Evolutionary conservation across 2,329 filamentous ascomycete species (phyloP).

Genomic region (Fusarium vanettenii): DNA sequence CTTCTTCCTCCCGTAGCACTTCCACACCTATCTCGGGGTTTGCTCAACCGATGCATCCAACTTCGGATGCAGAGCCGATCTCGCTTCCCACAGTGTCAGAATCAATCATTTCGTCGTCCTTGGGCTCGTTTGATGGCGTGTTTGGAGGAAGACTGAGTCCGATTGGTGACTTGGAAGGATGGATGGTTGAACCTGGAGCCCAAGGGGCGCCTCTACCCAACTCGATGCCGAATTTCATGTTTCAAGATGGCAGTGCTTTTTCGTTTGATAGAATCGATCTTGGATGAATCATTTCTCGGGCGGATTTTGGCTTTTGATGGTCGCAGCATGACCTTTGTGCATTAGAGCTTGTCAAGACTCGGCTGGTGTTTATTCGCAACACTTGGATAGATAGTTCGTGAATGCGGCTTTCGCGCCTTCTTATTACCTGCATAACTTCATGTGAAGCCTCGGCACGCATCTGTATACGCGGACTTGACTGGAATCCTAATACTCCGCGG

Average conservation of each 20-base stretch:
- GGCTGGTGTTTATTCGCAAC: neutral
- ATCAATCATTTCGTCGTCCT: neutral
- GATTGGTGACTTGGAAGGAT: conserved; percentile 8
- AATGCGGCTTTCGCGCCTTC: neutral
- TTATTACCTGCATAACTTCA: neutral
- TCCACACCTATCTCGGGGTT: conserved; percentile 6
- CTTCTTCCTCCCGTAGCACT: conserved; percentile 11
- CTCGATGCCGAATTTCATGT: conserved; percentile 8
- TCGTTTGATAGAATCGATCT: conserved; percentile 5
- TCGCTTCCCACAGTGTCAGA: neutral
- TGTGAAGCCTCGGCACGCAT: neutral
- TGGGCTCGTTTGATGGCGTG: neutral
- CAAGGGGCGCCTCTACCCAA: neutral
- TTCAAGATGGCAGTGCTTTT: conserved; percentile 7
- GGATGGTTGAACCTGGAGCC: conserved; percentile 8
- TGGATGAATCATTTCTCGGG: neutral
- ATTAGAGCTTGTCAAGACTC: neutral
- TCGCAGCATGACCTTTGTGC: neutral
- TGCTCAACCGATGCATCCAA: neutral
- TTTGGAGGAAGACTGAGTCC: neutral
- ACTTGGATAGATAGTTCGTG: neutral
- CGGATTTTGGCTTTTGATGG: neutral
- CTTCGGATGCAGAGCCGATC: neutral
- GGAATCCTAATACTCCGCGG: neutral
- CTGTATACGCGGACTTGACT: neutral